A percentile compares a stretch with the other conserved stretches of the same genome.
phyloP scores from a whole-genome alignment of 257 asterid genomes.

The Euphrasia confusa region DNA sequence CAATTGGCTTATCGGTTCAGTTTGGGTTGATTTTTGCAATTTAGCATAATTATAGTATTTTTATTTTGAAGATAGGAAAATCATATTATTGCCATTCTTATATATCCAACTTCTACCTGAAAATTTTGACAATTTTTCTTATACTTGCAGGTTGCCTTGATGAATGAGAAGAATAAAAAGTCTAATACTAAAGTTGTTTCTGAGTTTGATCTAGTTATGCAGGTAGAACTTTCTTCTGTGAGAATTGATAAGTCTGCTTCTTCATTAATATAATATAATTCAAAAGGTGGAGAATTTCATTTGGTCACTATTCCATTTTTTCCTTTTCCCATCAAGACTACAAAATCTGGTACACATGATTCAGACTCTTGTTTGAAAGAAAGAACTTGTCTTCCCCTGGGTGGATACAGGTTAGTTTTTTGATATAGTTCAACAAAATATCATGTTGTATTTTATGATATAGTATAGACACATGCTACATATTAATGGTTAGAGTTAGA shows the following conservation, averaged over 20 bases:
- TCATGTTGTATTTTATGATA: too few relatives aligned
- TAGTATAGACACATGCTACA: constrained; percentile 5
- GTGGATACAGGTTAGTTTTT: constrained; percentile 91
- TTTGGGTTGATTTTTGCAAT: constrained; percentile 2
- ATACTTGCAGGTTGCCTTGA: constrained; percentile 52
- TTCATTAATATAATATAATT: constrained; percentile 9
- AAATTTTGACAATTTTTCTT: constrained; percentile 13
- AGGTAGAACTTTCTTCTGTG: constrained; percentile 44
- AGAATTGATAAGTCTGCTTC: constrained; percentile 20
- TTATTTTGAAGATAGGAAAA: not conserved
- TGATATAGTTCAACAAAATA: constrained; percentile 9
- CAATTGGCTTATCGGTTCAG: constrained; percentile 4
- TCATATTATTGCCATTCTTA: constrained; percentile 17
- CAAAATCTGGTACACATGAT: constrained; percentile 85
- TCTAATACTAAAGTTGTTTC: constrained; percentile 60
- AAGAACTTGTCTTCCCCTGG: constrained; percentile 85
- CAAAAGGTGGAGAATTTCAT: constrained; percentile 11
- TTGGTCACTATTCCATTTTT: constrained; percentile 20
- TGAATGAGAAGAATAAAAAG: constrained; percentile 47
- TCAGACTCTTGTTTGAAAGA: constrained; percentile 87
- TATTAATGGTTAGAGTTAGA: constrained; percentile 4
- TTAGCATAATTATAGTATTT: not conserved
- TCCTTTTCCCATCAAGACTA: constrained; percentile 50
- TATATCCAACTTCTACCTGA: constrained; percentile 6
- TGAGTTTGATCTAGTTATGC: constrained; percentile 95